phyloP scores from a whole-genome alignment of 2,329 filamentous ascomycete genomes.

The Aspergillus neotritici region DNA sequence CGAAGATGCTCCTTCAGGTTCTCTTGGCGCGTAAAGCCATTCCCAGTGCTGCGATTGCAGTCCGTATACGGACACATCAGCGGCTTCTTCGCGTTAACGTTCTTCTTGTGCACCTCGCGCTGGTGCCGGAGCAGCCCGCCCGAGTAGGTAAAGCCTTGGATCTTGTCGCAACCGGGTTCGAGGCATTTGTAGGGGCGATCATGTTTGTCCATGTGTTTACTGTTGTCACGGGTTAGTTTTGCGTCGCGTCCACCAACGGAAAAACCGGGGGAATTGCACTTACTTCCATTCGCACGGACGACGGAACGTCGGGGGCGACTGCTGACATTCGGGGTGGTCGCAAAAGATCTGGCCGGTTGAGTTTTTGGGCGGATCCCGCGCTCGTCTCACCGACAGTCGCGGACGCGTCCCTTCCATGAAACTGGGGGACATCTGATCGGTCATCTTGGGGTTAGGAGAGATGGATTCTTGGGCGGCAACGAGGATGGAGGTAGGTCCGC shows the following conservation, averaged over 20 bases:
- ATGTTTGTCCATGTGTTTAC: slow-evolving; percentile 98
- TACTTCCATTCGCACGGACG: slow-evolving; percentile 94
- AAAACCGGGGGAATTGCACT: slow-evolving; percentile 39
- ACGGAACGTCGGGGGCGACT: slow-evolving; percentile 61
- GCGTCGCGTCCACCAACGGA: slow-evolving; percentile 2
- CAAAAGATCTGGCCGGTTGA: slow-evolving; percentile 72
- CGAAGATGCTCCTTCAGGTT: slow-evolving; percentile 91
- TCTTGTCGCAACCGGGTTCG: slow-evolving; percentile 77
- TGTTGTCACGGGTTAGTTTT: slow-evolving; percentile 36
- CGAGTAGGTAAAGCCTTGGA: slow-evolving; percentile 91
- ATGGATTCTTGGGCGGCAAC: slow-evolving; percentile 32
- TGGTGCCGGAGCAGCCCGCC: slow-evolving; percentile 85
- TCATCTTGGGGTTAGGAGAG: slow-evolving; percentile 31
- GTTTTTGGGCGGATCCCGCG: slow-evolving; percentile 56
- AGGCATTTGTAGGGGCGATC: slow-evolving; percentile 86
- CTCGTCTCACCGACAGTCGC: slow-evolving; percentile 38
- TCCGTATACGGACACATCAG: slow-evolving; percentile 79
- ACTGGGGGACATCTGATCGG: slow-evolving; percentile 26
- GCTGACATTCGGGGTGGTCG: slow-evolving; percentile 62
- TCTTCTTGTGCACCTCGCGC: slow-evolving; percentile 86
- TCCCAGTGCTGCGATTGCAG: slow-evolving; percentile 83
- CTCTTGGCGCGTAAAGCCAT: slow-evolving; percentile 87
- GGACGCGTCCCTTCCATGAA: slow-evolving; percentile 34
- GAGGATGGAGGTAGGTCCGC: slow-evolving; percentile 31
- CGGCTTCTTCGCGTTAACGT: slow-evolving; percentile 80